phyloP scores from a whole-genome alignment of 2,329 filamentous ascomycete genomes.

The Trichoderma sp. region DNA sequence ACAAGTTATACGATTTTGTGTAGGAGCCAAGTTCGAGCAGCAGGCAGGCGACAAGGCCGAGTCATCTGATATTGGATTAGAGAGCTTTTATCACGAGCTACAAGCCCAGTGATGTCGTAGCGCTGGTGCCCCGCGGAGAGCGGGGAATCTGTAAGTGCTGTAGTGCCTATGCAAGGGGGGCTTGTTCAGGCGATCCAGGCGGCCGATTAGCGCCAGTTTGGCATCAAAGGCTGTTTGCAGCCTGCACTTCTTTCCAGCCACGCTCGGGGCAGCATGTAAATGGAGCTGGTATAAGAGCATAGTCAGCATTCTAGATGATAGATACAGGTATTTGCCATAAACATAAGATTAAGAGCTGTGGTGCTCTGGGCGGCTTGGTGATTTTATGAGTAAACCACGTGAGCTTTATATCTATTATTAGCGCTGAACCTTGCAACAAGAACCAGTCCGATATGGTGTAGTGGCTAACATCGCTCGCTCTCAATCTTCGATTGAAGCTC shows the following conservation, averaged over 20 bases:
- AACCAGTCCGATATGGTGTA: conserved; percentile 42
- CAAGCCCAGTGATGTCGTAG: conserved; percentile 31
- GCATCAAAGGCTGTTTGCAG: background rate
- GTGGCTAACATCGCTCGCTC: conserved; percentile 46
- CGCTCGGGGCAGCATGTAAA: background rate
- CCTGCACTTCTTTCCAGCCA: background rate
- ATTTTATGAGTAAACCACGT: accelerated
- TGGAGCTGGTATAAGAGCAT: background rate
- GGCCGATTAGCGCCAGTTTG: background rate
- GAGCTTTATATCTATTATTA: background rate
- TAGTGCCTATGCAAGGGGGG: conserved; percentile 10
- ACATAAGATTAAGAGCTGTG: background rate
- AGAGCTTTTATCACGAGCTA: conserved; percentile 32
- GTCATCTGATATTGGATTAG: conserved; percentile 34
- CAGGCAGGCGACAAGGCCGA: conserved; percentile 19
- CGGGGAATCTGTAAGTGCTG: conserved; percentile 16
- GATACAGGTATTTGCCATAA: background rate
- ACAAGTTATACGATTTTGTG: background rate
- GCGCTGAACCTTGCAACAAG: accelerated
- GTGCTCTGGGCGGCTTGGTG: background rate
- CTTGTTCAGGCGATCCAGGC: background rate
- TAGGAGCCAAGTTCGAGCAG: background rate
- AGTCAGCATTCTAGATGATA: background rate
- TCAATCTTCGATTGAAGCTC: conserved; percentile 34
- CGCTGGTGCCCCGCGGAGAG: conserved; percentile 36